A percentile compares a stretch with the other conserved stretches of the same genome.
Conservation (phyloP, 2,329 filamentous ascomycete species). For the Aspergillus costaricaensis region DNA sequence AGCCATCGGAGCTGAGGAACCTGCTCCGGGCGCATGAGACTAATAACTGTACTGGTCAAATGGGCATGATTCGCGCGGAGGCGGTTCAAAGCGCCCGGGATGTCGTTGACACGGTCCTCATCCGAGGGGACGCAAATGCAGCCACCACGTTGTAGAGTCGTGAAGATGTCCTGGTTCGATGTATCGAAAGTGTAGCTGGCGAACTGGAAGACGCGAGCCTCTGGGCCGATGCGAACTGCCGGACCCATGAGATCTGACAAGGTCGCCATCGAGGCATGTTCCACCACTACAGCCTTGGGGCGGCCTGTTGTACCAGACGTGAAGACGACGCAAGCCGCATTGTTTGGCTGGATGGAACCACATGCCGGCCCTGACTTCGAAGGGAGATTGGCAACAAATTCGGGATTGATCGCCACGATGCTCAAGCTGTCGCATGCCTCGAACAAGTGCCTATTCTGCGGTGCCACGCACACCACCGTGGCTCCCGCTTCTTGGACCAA, state of each 20-base stretch:
- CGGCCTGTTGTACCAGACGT: constrained; percentile 48
- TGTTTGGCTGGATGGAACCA: background rate
- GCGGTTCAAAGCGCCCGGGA: constrained; percentile 8
- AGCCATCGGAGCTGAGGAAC: constrained; percentile 35
- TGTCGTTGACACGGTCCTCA: constrained; percentile 45
- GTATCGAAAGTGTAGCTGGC: constrained; percentile 43
- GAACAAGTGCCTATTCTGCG: background rate
- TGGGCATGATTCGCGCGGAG: constrained; percentile 48
- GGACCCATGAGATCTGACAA: background rate
- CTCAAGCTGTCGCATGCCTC: background rate
- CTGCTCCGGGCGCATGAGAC: constrained; percentile 23
- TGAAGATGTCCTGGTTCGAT: constrained; percentile 33
- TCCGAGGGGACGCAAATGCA: constrained; percentile 49
- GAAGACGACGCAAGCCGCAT: constrained; percentile 24
- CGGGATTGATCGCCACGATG: background rate
- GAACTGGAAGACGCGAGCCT: constrained; percentile 32
- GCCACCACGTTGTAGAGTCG: constrained; percentile 45
- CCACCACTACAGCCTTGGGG: constrained; percentile 45
- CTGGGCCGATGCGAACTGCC: background rate
- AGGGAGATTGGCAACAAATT: background rate
- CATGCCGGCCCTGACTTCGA: background rate
- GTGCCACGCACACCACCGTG: constrained; percentile 30
- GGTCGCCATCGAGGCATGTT: constrained; percentile 37
- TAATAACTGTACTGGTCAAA: constrained; percentile 58
- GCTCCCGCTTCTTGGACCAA: constrained; percentile 1